A percentile compares a stretch with the other conserved stretches of the same genome.
These are phyloP conservation scores for Pinus albicaulis DNA, from an alignment of 75 land plant species.

Conservation along the genomic window DNA sequence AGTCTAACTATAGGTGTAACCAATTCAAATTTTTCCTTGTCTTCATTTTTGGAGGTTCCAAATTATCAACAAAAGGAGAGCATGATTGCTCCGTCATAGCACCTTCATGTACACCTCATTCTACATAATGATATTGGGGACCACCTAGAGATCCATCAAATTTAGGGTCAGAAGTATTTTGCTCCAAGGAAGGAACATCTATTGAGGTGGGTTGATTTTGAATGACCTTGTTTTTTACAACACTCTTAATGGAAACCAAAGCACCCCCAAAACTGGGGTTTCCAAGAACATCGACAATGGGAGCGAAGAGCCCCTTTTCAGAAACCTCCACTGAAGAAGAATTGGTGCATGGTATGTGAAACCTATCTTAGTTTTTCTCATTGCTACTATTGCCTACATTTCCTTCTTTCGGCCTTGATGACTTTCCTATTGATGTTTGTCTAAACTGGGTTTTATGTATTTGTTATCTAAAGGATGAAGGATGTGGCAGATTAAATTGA, in stretches of 20 bases:
- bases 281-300: slow-evolving; percentile 1
- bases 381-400: background rate
- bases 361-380: background rate
- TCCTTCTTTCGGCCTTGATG: background rate
- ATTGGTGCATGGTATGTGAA: background rate
- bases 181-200: background rate
- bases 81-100: background rate
- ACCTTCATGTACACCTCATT: background rate
- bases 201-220: background rate
- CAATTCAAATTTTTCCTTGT: slow-evolving; percentile 1
- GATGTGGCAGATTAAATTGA: background rate
- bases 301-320: background rate
- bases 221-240: background rate
- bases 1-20: slow-evolving; percentile 6
- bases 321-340: background rate
- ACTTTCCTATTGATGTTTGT: background rate
- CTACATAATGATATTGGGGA: background rate
- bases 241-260: slow-evolving; percentile 6
- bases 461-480: background rate
- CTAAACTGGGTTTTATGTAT: background rate
- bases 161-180: background rate
- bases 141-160: too few relatives aligned
- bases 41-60: slow-evolving; percentile 3
- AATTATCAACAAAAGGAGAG: background rate
- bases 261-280: background rate